Evolutionary conservation across 495 filamentous ascomycete species (phyloP), one percentile per base, ranked within the genome.

Genomic region (Pseudotulostoma volvatum): DNA sequence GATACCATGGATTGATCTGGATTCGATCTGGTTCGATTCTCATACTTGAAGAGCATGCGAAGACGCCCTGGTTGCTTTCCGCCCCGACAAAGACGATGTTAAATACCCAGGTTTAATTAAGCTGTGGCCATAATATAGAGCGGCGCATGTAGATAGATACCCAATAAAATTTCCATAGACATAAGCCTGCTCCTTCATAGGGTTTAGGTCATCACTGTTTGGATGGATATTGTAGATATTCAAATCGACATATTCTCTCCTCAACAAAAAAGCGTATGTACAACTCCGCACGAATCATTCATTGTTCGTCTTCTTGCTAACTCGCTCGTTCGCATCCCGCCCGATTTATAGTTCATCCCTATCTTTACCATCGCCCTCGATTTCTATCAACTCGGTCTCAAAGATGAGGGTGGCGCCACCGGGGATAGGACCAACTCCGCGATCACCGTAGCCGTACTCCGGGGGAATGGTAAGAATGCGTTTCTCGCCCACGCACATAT

Each of bases 401-500:
- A 96, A 96, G 18, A 96, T 73, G 55, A 93, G 55, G 32, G 81
- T 88, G 48, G 77, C 70, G 17, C 77, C 79, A 1, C 67, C 76
- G 13, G 84, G 84, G 46, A 94, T 94, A 18, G 79, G 75, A 2
- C 84, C 84, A 51, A 83, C 66, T 30, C 55, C 68, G 33, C 75
- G 67, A 44, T 81, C 63, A 14, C 90, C 90, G 54, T 96, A 97
- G 28, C 75, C 90, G 44, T 76, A 68, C 52, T 77, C 73, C 20
- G 87, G 82, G n/a, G 83, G 85, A 37, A 97, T 88, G 15, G 81
- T 94, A 57, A 97, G 61, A 20, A 73, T 88, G 47, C 85, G 73
- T 73, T 86, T 90, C 68, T 97, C 90, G 25, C 90, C 92, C 47
- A 93, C 78, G 58, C 90, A 96, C 90, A 97, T 96, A 48, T 85